Conservation (phyloP, 2,329 filamentous ascomycete genomes). For the Pestalotiopsis sp. region DNA sequence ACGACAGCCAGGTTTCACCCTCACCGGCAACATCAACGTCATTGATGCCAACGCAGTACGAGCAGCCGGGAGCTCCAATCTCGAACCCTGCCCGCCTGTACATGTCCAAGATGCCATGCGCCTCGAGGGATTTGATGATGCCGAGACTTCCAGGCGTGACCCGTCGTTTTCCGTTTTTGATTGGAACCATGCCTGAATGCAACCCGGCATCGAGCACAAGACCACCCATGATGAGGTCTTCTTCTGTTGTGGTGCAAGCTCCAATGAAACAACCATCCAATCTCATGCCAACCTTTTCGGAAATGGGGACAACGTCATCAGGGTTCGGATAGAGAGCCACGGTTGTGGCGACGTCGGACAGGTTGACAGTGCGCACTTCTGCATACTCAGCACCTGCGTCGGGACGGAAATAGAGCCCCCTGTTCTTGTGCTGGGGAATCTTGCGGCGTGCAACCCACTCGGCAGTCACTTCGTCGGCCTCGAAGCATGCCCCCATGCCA, state of each 20-base stretch:
- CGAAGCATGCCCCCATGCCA: constrained; percentile 43
- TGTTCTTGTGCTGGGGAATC: constrained; percentile 31
- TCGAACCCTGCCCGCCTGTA: constrained; percentile 44
- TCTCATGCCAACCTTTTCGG: constrained; percentile 28
- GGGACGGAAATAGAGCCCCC: constrained; percentile 38
- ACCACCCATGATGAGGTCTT: constrained; percentile 44
- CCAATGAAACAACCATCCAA: constrained; percentile 49
- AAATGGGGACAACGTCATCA: constrained; percentile 44
- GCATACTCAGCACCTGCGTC: constrained; percentile 41
- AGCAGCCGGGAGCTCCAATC: constrained; percentile 43
- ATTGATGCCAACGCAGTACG: constrained; percentile 44
- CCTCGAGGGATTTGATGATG: constrained; percentile 37
- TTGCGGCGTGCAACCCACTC: constrained; percentile 35
- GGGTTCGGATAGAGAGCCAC: constrained; percentile 43
- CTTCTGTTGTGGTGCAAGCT: constrained; percentile 47
- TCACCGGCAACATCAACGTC: constrained; percentile 39
- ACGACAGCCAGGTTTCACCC: constrained; percentile 45
- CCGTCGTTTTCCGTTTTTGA: constrained; percentile 35
- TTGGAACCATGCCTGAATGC: constrained; percentile 30
- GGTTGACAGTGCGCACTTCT: constrained; percentile 37
- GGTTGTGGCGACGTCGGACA: constrained; percentile 37
- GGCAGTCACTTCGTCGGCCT: constrained; percentile 38
- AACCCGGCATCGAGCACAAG: constrained; percentile 42
- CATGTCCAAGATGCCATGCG: constrained; percentile 35
- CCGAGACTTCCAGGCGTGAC: constrained; percentile 42